Evolutionary conservation across 192 early-diverging fungal species (phyloP).

Genomic region (Allomyces macrogynus): DNA sequence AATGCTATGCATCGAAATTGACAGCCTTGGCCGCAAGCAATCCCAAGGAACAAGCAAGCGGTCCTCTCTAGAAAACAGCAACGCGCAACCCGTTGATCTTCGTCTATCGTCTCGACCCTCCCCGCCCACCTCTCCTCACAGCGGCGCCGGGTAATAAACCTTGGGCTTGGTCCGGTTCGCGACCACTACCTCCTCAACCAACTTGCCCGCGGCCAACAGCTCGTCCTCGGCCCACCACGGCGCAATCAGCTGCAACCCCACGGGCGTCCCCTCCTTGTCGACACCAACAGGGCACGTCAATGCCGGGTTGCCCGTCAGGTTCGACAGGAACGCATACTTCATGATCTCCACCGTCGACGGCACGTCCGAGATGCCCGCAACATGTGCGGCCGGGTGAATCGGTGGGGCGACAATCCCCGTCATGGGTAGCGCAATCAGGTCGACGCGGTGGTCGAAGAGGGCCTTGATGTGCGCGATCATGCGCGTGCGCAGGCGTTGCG

Average conservation of each 20-base stretch:
- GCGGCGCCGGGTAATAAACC: too few species aligned
- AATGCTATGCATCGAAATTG: too few species aligned
- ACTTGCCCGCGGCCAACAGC: neutral
- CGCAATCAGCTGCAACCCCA: neutral
- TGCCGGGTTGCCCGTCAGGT: neutral
- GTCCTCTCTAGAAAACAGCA: too few species aligned
- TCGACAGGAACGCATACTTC: neutral
- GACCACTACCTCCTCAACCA: neutral
- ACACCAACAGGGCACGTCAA: neutral
- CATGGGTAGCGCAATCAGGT: neutral
- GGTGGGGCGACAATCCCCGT: neutral
- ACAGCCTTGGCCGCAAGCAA: too few species aligned
- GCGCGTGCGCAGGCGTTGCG: neutral
- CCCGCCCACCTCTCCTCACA: too few species aligned
- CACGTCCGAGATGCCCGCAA: neutral
- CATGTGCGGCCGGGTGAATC: neutral
- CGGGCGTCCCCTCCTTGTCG: neutral
- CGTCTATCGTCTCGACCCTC: too few species aligned
- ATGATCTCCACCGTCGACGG: neutral
- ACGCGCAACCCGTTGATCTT: too few species aligned
- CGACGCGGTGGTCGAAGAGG: neutral
- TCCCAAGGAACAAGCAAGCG: too few species aligned
- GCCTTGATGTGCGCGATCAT: neutral
- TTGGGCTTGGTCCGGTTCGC: too few species aligned
- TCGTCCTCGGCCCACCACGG: conserved; percentile 1